Evolutionary conservation across 805 yeast species (phyloP), one percentile per base, ranked within the genome.

Genomic region (Lachancea thermotolerans): DNA sequence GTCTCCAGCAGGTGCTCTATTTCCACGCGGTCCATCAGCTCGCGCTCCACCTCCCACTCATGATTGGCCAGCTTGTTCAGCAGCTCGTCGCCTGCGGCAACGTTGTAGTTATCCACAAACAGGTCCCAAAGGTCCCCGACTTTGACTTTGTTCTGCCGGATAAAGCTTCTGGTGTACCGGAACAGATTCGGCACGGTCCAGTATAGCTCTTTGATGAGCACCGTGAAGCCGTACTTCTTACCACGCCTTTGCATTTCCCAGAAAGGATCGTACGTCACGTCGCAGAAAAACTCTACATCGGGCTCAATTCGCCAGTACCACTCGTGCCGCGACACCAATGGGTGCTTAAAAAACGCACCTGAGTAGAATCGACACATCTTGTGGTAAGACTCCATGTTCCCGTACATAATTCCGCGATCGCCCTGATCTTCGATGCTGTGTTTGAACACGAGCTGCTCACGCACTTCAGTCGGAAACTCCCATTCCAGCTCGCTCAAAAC

Each of bases 271-370:
- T 90, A 88, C 0, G 95, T 83, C 44, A 89, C 65, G 62, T 91
- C 97, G 66, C 99, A 91, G 61, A 74, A 88, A 59, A 87, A 88
- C 52, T 85, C 82, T 35, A 91, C 93, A 52, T 84, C 84, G 2
- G 98, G 98, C 64, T 93, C 99, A 10, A 93, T 88, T 45, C 98
- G 74, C 96, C 97, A 90, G 66, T 89, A 91, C 95, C 96, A 91
- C 49, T 89, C 88, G 45, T 79, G 73, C 48, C 79, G 74, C 41
- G 65, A 65, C 36, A 91, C 82, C 50, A 86, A 59, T 5, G 84
- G 85, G 62, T 91, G 96, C 48, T 81, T 77, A 67, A 78, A 87
- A 59, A 91, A 91, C 46, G 72, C 71, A 1, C 96, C 95, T 0
- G 95, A 79, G 59, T 85, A 87, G 61, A 82, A 90, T n/a, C 96